Evolutionary conservation across 2,329 filamentous ascomycete genomes (phyloP).

Genomic region (Trichoderma endophyticum): DNA sequence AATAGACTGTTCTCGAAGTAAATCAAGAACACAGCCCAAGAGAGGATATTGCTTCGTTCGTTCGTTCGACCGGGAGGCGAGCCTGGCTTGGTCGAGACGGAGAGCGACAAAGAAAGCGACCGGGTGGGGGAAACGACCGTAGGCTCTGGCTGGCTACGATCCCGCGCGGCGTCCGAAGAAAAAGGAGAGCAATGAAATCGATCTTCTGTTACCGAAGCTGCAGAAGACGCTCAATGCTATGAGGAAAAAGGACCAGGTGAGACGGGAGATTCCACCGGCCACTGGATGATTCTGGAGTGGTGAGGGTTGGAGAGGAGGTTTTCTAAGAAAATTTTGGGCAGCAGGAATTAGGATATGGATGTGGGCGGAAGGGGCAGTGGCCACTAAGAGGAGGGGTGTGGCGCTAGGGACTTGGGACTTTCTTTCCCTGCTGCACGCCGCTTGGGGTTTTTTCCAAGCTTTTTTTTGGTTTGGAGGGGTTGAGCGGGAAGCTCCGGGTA

Average conservation of each 20-base stretch:
- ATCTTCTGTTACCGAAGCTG: constrained; percentile 32
- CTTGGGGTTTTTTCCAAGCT: background rate
- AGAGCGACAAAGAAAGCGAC: constrained; percentile 23
- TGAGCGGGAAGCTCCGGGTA: background rate
- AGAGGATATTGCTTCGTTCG: constrained; percentile 7
- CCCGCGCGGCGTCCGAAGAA: constrained; percentile 27
- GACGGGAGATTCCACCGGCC: constrained; percentile 36
- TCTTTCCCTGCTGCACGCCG: constrained; percentile 6
- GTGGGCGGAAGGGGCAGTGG: constrained; percentile 33
- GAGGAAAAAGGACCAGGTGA: constrained; percentile 32
- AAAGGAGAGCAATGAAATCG: constrained; percentile 26
- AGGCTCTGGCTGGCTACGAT: constrained; percentile 34
- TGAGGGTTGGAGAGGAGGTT: constrained; percentile 36
- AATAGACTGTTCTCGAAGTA: background rate
- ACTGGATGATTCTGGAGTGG: constrained; percentile 34
- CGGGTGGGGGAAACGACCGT: constrained; percentile 13
- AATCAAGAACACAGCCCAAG: background rate
- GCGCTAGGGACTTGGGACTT: background rate
- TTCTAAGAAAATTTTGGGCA: constrained; percentile 38
- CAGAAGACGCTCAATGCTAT: constrained; percentile 35
- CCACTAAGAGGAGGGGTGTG: constrained; percentile 15
- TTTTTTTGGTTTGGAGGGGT: background rate
- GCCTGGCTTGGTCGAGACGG: background rate
- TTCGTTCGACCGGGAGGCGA: background rate
- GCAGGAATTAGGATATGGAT: constrained; percentile 31